Evolutionary conservation across 345 rosid genomes (phyloP), one percentile per base, ranked within the genome.

Genomic region (Corymbia maculata): DNA sequence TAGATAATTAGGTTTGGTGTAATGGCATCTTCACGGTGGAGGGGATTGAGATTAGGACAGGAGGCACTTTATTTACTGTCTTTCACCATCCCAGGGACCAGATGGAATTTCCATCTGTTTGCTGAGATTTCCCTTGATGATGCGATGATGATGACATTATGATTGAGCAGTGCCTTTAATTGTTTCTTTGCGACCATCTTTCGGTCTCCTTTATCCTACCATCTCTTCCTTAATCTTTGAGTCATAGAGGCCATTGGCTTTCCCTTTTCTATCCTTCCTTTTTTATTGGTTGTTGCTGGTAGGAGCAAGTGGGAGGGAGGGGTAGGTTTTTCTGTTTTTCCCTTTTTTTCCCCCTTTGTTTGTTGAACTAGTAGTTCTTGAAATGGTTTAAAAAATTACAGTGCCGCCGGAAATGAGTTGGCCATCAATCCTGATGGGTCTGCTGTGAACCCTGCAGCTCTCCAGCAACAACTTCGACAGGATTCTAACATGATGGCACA

Each of bases 401-500:
- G 96, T 87, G 92, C 93, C 52, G 85, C 94, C 32, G 84, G 96
- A 51, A 93, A 89, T 92, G 92, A 92, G 88, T 87, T 95, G 93
- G 90, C 91, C 59, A 86, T 95, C 87, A 96, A 96, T 91, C 98
- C 97, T 75, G 99, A 96, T 92, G 99, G 99, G 24, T 96, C 99
- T 91, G 98, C 99, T 89, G 94, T 92, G 88, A 94, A 97, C 88
- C 98, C 99, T 88, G 94, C 94, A 88, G 99, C 97, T 51, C 95
- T 98, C 89, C 99, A 96, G 92, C 98, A 96, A 84, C 97, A 95
- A 32, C 30, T 98, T 89, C 95, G 94, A 22, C 91, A 91, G 91
- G 98, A 97, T 89, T 89, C 98, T 61, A 96, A 96, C 94, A 80
- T 91, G 57, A 95, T 98, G 95, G 93, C 94, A 86, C 99, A 93